Evolutionary conservation across 495 filamentous ascomycete genomes (phyloP).

Genomic region (Hyphodiscus hymeniophilus): DNA sequence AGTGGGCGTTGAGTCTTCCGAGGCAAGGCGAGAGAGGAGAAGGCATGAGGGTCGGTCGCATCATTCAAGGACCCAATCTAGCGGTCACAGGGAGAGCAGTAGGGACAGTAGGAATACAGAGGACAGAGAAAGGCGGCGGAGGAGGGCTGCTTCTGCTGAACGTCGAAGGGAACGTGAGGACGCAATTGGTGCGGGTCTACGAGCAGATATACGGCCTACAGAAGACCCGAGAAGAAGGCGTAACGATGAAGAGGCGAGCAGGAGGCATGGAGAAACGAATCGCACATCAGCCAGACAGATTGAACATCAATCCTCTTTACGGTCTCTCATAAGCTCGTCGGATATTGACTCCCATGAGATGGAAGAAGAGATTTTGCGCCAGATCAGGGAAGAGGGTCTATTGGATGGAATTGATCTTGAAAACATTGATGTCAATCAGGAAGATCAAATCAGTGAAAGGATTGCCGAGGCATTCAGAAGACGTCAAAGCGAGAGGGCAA

Average conservation of each 20-base stretch:
- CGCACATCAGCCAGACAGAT: constrained; percentile 43
- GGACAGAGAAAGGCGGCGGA: constrained; percentile 27
- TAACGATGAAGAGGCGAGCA: constrained; percentile 19
- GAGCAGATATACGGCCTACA: constrained; percentile 19
- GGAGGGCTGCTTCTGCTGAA: constrained; percentile 24
- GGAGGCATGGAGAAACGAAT: constrained; percentile 27
- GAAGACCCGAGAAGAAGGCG: constrained; percentile 26
- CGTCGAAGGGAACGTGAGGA: constrained; percentile 25
- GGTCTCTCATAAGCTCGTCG: constrained; percentile 70
- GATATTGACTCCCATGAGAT: constrained; percentile 66
- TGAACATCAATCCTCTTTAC: constrained; percentile 78
- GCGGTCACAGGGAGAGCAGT: constrained; percentile 20
- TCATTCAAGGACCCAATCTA: constrained; percentile 13
- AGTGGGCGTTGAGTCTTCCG: constrained; percentile 37
- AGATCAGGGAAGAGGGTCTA: constrained; percentile 82
- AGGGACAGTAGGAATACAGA: constrained; percentile 18
- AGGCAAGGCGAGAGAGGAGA: constrained; percentile 35
- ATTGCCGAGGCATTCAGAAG: constrained; percentile 81
- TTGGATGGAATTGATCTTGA: constrained; percentile 79
- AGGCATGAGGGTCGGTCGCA: constrained; percentile 34
- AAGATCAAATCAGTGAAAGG: constrained; percentile 79
- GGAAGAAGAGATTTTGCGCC: constrained; percentile 79
- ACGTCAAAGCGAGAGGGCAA: constrained; percentile 48
- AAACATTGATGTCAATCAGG: constrained; percentile 64
- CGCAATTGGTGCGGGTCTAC: constrained; percentile 16